Evolutionary conservation across 2,329 filamentous ascomycete genomes (phyloP), one percentile per base, ranked within the genome.

Genomic region (Lachnellula occidentalis): DNA sequence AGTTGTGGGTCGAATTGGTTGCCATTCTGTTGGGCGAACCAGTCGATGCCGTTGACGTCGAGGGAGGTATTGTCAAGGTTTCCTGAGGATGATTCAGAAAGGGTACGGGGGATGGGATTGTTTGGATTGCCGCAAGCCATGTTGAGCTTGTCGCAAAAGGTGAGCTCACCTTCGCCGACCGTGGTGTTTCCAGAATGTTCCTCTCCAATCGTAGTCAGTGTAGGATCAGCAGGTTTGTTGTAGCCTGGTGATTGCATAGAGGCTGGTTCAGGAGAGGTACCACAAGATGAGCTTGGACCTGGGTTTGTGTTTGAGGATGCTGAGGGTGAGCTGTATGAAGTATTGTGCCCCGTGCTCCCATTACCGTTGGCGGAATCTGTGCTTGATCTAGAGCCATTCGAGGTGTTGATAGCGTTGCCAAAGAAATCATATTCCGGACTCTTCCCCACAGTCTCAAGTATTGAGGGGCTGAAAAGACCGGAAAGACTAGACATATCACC

Each of bases 1-100:
- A 97, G 78, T 53, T 94, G 85, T 0, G 94, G 92, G 58, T 97
- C 92, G 65, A 97, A 96, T 60, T 88, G 84, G 53, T 89, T 89
- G 54, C 86, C 86, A 64, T 91, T 92, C 69, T 95, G 88, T 64
- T 87, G 85, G 39, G 85, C 80, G 48, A 94, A 76, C 82, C 87
- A 92, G 68, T 89, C 86, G 64, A 90, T 68, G 62, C 81, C 81
- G 62, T 75, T 78, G 55, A 76, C 71, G 58, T 78, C 77, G 51
- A 81, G 73, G 50, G 72, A 68, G 42, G 69, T 66, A 46, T 54
- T 65, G 53, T 58, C 58, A 34, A 59, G 22, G 45, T 58, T 63
- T 61, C 58, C 61, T 66, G 63, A 56, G 54, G 55, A 52, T 21
- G 54, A 24, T 50, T 67, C 58, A 66, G 67, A 67, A 61, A 69